Evolutionary conservation across 2,329 filamentous ascomycete species (phyloP), one percentile per base, ranked within the genome.

Genomic region (Lecanicillium sp.): DNA sequence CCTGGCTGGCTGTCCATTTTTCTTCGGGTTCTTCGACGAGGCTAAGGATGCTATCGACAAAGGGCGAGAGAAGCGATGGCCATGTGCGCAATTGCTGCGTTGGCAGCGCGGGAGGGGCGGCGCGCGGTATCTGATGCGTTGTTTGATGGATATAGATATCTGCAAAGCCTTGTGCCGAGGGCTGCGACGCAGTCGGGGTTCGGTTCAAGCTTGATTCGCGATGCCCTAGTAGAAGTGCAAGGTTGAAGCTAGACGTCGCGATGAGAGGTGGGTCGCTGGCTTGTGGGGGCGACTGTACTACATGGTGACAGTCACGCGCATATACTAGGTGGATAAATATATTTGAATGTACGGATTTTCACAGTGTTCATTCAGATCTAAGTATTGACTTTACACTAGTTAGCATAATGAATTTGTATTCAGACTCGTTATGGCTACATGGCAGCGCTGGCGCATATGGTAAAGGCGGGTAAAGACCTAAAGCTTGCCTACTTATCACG

Each of bases 81-180:
- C 46, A 49, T 49, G 40, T 3, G 26, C 46, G 26, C 46, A 37
- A 43, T 42, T 35, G 32, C 39, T 36, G 46, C 32, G 35, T 7
- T 8, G 38, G 24, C 43, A 39, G 35, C 43, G 5, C 8, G 26
- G 14, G 14, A 23, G 5, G 14, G 17, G n/a, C 7, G 12, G 14
- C 24, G 8, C 23, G 8, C 26, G 19, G 27, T 19, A 3, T 9
- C 20, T 11, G 24, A 14, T 32, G 19, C 14, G 19, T 12, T 19
- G 3, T 9, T 19, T 11, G 24, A 14, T 32, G 19, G 8, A n/a
- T 12, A 17, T 23, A 23, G 8, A 19, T 30, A 19, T 32, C 19
- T 19, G 5, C 21, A 12, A 38, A 9, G 30, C n/a, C 27, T n/a
- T 7, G 8, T 36, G 15, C n/a, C 15, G n/a, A 7, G 20, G n/a